Evolutionary conservation across 345 rosid species (phyloP), one percentile per base, ranked within the genome.

Genomic region (Dipteronia sinensis): DNA sequence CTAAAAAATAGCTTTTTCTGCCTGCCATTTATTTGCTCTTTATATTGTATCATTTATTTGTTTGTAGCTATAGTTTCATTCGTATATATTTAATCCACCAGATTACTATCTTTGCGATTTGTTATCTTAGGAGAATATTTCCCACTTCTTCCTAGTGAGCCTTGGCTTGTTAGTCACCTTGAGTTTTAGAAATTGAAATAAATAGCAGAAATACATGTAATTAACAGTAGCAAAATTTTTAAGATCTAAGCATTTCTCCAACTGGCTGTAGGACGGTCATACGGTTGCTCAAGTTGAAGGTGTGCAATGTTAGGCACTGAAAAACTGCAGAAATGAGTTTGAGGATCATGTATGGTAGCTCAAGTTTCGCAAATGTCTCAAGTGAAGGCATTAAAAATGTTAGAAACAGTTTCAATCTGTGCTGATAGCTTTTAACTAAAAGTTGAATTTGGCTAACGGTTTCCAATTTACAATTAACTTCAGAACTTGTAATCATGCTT

Each of bases 401-500:
- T 53, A 5, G 58, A 53, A 53, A 49, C 17, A 49, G 17, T 49
- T 13, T 49, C 55, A 13, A 53, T 38, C 31, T 1, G 13, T 20
- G 31, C 13, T 34, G 34, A 6, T 72, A 58, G 75, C 47, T n/a
- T 72, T 56, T 53, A 55, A 71, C 62, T 16, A 31, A 19, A 56
- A 55, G 75, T 23, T 25, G 22, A 23, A 69, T 44, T 6, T 66
- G 20, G 20, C 17, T 31, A 55, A 31, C 31, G 27, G 25, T 17
- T 53, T 25, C 10, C 29, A 49, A 17, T 49, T 6, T 25, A 27
- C 17, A 3, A 11, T 29, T 19, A 10, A 19, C 10, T 56, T 9
- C 47, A 72, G 47, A 6, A 56, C 29, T 72, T 56, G 7, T 34
- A 10, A 58, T 72, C 19, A 56, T 72, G 38, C 75, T 72, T 9